phyloP scores from a whole-genome alignment of 495 filamentous ascomycete species.

The Sordaria brevicollis region DNA sequence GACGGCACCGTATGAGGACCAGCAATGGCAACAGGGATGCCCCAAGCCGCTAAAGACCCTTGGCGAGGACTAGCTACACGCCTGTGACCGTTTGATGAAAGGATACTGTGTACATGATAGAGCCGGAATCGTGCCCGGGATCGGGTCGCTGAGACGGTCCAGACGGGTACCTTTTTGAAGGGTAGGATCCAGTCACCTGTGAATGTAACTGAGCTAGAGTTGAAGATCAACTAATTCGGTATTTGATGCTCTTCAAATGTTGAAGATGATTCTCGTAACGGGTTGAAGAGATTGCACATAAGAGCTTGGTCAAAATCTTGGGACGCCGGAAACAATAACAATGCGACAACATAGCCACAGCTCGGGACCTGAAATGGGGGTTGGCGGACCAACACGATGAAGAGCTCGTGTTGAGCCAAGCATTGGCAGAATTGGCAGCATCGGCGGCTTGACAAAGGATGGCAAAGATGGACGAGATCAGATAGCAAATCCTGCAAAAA shows the following conservation, averaged over 20 bases:
- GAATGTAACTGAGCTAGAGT: background rate
- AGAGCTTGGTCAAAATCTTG: background rate
- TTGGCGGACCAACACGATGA: background rate
- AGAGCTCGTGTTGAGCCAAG: background rate
- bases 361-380: background rate
- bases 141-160: background rate
- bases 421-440: background rate
- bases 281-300: background rate
- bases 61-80: background rate
- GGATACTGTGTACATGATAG: background rate
- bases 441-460: background rate
- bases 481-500: background rate
- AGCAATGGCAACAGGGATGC: background rate
- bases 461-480: background rate
- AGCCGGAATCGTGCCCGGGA: background rate
- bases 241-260: background rate
- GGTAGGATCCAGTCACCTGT: background rate
- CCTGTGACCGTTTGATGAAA: background rate
- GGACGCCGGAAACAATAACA: background rate
- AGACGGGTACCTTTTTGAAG: background rate
- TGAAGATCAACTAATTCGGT: background rate
- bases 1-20: background rate
- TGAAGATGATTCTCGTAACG: background rate
- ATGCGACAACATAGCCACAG: background rate
- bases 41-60: background rate